These are phyloP conservation scores for Mycothermus thermophilus DNA, from an alignment of 495 filamentous ascomycete genomes.

Conservation along the genomic window DNA sequence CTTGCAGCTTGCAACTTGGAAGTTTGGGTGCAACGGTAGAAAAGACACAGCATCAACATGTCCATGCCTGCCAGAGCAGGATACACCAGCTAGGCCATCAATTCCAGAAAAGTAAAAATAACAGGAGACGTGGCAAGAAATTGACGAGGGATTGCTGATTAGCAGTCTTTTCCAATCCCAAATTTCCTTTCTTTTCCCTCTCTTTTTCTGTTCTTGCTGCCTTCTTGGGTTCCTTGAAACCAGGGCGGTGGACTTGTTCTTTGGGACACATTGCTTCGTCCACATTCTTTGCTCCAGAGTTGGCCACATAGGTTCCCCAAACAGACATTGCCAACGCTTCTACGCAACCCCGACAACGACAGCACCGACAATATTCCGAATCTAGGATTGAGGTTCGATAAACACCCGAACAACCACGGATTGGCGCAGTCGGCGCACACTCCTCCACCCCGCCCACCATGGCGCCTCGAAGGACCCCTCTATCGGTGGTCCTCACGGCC, in stretches of 20 bases:
- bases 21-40: slow-evolving; percentile 1
- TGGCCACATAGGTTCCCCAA: too few species aligned
- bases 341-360: too few species aligned
- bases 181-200: slow-evolving; percentile 1
- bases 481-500: slow-evolving; percentile 34
- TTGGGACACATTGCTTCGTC: not conserved
- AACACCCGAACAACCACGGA: not conserved
- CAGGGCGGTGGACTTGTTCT: not conserved
- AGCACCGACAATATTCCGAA: not conserved
- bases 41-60: not conserved
- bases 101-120: too few species aligned
- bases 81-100: too few species aligned
- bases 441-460: slow-evolving; percentile 21
- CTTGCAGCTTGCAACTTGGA: slow-evolving; percentile 5
- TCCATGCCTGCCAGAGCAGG: too few species aligned
- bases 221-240: not conserved
- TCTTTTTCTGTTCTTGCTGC: not conserved
- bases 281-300: not conserved
- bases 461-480: slow-evolving; percentile 28
- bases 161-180: not conserved
- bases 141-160: not conserved
- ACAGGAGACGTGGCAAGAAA: not conserved
- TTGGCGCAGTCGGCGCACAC: not conserved
- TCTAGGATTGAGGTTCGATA: too few species aligned
- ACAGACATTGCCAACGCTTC: too few species aligned